phyloP scores from a whole-genome alignment of 306 rosid species.

The Leucaena leucocephala region DNA sequence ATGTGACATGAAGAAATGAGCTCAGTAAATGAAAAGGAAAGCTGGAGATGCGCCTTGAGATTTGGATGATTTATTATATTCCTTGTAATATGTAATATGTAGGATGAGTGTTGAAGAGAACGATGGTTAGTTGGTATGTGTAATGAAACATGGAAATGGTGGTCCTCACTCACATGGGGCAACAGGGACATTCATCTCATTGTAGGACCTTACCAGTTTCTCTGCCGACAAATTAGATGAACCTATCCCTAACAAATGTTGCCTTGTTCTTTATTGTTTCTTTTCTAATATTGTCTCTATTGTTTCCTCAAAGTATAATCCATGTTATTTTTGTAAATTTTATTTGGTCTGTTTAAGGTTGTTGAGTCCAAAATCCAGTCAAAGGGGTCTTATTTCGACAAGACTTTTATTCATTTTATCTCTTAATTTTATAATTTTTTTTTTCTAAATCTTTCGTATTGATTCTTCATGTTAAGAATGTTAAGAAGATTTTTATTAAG shows the following conservation, averaged over 20 bases:
- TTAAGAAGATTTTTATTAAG: no score
- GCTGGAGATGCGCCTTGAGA: background rate
- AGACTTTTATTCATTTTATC: no score
- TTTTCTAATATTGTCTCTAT: background rate
- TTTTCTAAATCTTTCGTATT: no score
- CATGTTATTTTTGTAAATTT: no score
- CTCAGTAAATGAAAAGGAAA: background rate
- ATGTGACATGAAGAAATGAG: background rate
- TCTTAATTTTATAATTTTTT: no score
- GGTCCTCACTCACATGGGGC: conserved; percentile 33
- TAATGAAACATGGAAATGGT: conserved; percentile 19
- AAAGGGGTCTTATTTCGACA: no score
- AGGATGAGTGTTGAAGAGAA: background rate
- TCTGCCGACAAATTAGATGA: conserved; percentile 40
- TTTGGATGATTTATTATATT: background rate
- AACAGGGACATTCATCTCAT: conserved; percentile 7
- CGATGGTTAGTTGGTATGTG: background rate
- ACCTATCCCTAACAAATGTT: conserved; percentile 1
- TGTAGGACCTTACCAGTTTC: background rate
- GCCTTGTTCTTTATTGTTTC: conserved; percentile 28
- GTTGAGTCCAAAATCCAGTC: background rate
- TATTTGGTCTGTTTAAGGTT: background rate
- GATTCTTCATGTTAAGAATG: no score
- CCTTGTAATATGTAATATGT: background rate
- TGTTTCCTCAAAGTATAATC: background rate